A percentile compares a stretch with the other conserved stretches of the same genome.
Conservation (phyloP, 1,284 basidiomycete species). For the Ceratobasidium sp. region DNA sequence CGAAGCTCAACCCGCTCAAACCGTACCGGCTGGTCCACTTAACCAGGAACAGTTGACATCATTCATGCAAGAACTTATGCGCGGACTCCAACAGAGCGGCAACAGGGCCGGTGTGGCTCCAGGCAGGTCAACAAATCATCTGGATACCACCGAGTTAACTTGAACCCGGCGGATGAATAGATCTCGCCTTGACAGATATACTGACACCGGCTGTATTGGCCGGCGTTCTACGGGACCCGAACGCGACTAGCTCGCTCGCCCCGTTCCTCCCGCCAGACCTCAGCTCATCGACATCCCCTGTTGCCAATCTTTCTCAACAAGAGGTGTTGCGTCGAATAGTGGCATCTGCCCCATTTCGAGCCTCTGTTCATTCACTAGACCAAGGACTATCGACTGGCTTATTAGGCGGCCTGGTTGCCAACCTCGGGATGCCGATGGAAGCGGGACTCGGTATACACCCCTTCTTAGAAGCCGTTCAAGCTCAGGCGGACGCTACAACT, state of each 20-base stretch:
- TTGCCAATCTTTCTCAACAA: conserved; percentile 16
- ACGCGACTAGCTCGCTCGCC: conserved; percentile 70
- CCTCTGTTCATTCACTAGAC: conserved; percentile 72
- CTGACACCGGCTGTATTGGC: conserved; percentile 72
- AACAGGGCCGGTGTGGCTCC: conserved; percentile 18
- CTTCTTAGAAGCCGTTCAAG: conserved; percentile 75
- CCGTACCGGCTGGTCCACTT: conserved; percentile 13
- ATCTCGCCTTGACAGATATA: conserved; percentile 72
- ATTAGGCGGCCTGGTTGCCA: conserved; percentile 70
- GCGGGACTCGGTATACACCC: conserved; percentile 74
- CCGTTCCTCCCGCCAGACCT: conserved; percentile 79
- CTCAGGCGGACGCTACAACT: conserved; percentile 66
- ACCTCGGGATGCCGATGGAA: conserved; percentile 78
- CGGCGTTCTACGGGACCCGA: conserved; percentile 67
- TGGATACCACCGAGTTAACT: neutral
- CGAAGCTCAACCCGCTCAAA: neutral
- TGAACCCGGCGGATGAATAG: conserved; percentile 50
- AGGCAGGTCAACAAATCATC: neutral
- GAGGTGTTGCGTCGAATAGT: conserved; percentile 67
- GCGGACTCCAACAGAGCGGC: neutral
- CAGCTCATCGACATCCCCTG: conserved; percentile 64
- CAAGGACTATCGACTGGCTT: conserved; percentile 77
- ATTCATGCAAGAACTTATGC: conserved; percentile 31
- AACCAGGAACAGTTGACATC: conserved; percentile 24
- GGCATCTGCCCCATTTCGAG: conserved; percentile 64